Evolutionary conservation across 2,329 filamentous ascomycete species (phyloP).

Genomic region (Geoglossum cookeanum): DNA sequence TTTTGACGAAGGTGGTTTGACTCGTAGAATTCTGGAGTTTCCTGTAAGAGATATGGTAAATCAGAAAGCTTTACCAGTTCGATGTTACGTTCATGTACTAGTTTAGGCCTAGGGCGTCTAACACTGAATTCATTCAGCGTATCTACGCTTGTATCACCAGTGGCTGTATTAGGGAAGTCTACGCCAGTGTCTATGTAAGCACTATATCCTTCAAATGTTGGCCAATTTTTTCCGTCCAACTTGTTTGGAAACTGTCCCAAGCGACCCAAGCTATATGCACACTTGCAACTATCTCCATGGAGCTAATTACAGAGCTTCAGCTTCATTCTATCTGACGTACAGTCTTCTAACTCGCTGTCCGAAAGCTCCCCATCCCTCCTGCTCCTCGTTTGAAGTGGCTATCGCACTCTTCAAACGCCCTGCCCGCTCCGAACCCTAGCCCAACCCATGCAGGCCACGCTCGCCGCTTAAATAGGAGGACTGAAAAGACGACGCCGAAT

Average conservation of each 20-base stretch:
- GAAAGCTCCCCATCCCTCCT: conserved; percentile 8
- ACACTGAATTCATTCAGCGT: too few relatives aligned
- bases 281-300: background rate
- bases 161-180: too few relatives aligned
- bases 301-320: background rate
- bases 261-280: background rate
- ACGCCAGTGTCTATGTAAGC: too few relatives aligned
- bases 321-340: background rate
- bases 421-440: conserved; percentile 82
- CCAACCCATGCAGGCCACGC: conserved; percentile 95
- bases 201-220: too few relatives aligned
- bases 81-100: too few relatives aligned
- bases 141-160: too few relatives aligned
- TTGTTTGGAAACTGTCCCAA: background rate
- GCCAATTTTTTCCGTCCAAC: background rate
- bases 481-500: conserved; percentile 96
- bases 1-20: background rate
- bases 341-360: conserved; percentile 4
- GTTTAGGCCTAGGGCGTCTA: too few relatives aligned
- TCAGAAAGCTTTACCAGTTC: too few relatives aligned
- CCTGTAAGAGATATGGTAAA: too few relatives aligned
- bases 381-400: conserved; percentile 23
- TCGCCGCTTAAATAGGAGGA: conserved; percentile 92
- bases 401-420: conserved; percentile 98
- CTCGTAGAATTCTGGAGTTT: too few relatives aligned